A percentile compares a stretch with the other conserved stretches of the same genome.
These are phyloP conservation scores for Lagerstroemia speciosa DNA, from an alignment of 345 rosid species.

Conservation along the genomic window DNA sequence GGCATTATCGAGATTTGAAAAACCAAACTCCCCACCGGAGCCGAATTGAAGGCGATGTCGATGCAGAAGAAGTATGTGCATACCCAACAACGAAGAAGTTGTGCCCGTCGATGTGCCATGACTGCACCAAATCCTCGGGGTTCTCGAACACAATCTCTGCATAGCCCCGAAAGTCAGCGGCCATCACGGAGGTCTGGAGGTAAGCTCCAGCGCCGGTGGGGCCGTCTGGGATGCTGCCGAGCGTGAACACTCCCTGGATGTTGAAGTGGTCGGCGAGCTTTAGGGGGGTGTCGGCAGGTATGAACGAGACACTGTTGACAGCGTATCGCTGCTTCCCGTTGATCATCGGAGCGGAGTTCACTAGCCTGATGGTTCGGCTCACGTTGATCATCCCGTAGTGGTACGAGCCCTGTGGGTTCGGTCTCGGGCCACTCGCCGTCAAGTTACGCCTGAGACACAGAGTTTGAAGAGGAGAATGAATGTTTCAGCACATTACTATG, in stretches of 20 bases:
- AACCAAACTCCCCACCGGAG: no score
- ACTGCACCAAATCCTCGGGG: conserved; percentile 56
- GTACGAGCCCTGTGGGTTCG: conserved; percentile 90
- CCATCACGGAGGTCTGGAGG: conserved; percentile 79
- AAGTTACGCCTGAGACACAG: conserved; percentile 45
- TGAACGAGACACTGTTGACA: conserved; percentile 70
- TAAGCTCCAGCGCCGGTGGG: conserved; percentile 57
- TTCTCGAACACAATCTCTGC: conserved; percentile 75
- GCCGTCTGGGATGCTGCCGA: conserved; percentile 55
- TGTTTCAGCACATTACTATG: neutral
- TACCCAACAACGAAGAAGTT: conserved; percentile 88
- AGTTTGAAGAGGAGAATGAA: neutral
- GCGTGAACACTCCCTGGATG: conserved; percentile 58
- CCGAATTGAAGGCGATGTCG: neutral
- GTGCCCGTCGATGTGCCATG: conserved; percentile 90
- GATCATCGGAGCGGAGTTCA: conserved; percentile 59
- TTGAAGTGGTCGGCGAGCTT: conserved; percentile 81
- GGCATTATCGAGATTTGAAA: neutral
- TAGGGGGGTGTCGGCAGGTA: conserved; percentile 74
- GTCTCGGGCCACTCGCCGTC: conserved; percentile 77
- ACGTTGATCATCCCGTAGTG: conserved; percentile 80
- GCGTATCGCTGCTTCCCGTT: conserved; percentile 77
- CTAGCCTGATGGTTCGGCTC: conserved; percentile 43
- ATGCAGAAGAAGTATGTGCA: conserved; percentile 3
- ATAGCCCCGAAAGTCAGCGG: conserved; percentile 55